phyloP scores from a whole-genome alignment of 768 basidiomycete species.

The Tulasnella sp. region DNA sequence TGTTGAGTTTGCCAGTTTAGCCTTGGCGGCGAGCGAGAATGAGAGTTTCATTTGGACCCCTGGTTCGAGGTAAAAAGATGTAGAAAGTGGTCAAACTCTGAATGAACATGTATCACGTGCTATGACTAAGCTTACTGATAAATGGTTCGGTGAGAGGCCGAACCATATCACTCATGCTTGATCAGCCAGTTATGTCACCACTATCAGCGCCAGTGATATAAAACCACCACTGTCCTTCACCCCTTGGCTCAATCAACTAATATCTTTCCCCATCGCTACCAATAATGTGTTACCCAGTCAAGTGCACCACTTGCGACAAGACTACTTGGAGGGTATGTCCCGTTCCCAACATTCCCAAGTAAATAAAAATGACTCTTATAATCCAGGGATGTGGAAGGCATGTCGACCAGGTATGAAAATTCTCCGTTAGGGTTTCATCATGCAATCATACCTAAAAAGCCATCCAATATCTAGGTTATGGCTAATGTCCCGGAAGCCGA shows the following conservation, averaged over 20 bases:
- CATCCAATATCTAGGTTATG: slow-evolving; percentile 2
- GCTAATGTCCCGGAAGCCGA: slow-evolving; percentile 10
- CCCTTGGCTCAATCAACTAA: too few relatives aligned
- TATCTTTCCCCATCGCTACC: too few relatives aligned
- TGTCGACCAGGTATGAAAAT: slow-evolving; percentile 4
- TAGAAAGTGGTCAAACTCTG: neutral
- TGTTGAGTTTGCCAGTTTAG: slow-evolving; percentile 39
- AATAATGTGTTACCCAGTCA: slow-evolving; percentile 7
- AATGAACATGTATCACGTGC: neutral
- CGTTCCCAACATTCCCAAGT: too few relatives aligned
- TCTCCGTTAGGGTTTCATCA: neutral
- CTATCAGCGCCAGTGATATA: too few relatives aligned
- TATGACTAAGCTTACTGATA: neutral
- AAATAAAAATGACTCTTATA: too few relatives aligned
- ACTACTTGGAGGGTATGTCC: slow-evolving; percentile 11
- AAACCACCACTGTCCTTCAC: too few relatives aligned
- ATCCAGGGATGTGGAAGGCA: slow-evolving; percentile 8
- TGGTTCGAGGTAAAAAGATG: neutral
- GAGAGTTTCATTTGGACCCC: slow-evolving; percentile 47
- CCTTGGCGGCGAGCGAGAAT: slow-evolving; percentile 52
- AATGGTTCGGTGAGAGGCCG: neutral
- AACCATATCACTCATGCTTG: neutral
- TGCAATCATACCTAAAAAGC: neutral
- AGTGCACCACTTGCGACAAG: slow-evolving; percentile 6
- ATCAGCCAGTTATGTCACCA: too few relatives aligned